Evolutionary conservation across 352 stramenopile genomes (phyloP).

Genomic region (Phytophthora agathidicida): DNA sequence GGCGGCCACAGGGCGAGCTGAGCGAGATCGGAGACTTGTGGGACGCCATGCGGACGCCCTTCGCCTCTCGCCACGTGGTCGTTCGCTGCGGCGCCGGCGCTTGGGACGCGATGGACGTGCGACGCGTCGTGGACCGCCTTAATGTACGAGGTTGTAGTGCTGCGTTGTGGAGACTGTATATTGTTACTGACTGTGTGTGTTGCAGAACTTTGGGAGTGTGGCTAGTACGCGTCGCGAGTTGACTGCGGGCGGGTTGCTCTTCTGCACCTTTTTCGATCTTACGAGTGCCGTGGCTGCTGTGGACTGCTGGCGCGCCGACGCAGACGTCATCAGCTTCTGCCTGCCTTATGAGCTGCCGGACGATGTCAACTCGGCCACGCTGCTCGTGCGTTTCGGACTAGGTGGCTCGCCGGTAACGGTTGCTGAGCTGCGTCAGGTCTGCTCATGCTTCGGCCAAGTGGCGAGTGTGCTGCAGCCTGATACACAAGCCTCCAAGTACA

Average conservation of each 20-base stretch:
- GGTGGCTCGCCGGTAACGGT: conserved; percentile 24
- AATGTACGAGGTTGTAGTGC: conserved; percentile 41
- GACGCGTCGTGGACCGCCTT: conserved; percentile 54
- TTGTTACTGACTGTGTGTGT: conserved; percentile 34
- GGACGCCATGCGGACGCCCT: conserved; percentile 56
- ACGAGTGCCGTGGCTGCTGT: conserved; percentile 64
- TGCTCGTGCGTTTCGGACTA: conserved; percentile 50
- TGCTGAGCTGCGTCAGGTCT: conserved; percentile 69
- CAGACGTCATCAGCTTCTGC: conserved; percentile 60
- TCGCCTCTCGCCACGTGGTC: conserved; percentile 72
- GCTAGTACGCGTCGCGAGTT: conserved; percentile 58
- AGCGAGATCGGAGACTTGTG: conserved; percentile 49
- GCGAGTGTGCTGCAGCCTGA: conserved; percentile 74
- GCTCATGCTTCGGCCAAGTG: conserved; percentile 71
- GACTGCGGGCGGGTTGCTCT: conserved; percentile 57
- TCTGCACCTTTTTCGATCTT: conserved; percentile 81
- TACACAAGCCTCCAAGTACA: conserved; percentile 45
- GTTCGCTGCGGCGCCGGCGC: conserved; percentile 45
- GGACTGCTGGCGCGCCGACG: conserved; percentile 51
- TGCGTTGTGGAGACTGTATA: background rate
- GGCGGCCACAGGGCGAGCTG: conserved; percentile 19
- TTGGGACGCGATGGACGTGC: conserved; percentile 47
- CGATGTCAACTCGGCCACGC: conserved; percentile 65
- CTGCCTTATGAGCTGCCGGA: conserved; percentile 72
- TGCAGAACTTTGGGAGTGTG: conserved; percentile 69